Base-by-base conservation (phyloP, 2,329 filamentous ascomycete genomes). In the Elsinoe batatas region DNA sequence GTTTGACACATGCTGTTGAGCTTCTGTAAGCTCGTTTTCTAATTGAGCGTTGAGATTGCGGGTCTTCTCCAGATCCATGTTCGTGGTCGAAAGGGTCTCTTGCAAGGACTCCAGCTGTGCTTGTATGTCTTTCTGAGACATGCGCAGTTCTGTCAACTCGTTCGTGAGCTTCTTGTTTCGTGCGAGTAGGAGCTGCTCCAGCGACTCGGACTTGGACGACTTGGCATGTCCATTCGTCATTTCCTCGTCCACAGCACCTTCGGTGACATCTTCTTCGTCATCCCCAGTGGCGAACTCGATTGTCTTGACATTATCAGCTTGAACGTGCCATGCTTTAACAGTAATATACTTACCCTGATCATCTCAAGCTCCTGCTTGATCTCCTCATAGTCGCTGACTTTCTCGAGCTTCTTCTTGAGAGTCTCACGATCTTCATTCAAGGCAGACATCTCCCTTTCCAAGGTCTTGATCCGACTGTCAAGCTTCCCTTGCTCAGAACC, bases 81-180 rank as follows among this genome's bases (percentile, higher is more conserved):
- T 94, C 1, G 88, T 89, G 58, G 78, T 81, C 0, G 87, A 88
- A 44, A 96, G 78, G 58, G 95, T 88, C 64, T 91, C 85, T 66
- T 95, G 88, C 17, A 97, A 75, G 38, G 81, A 79, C 63, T 90
- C 84, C 1, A 98, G 76, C 55, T 89, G 84, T 49, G 76, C 80
- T 65, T 95, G 89, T 1, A 97, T 76, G 64, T 97, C 91, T 65
- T 95, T 88, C 67, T 97, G 91, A 0, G 93, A 96, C 2, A 98
- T 89, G 38, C 93, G 83, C 43, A 98, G 76, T 37, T 97, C 82
- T 1, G 93, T 96, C 60, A 97, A 79, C 69, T 98, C 93, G 65
- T 96, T 91, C 63, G 86, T 85, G 36, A 98, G 77, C 73, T 97
- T 98, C 75, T 97, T 98, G 76, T 98, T 98, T 44, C 93, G 83